phyloP scores from a whole-genome alignment of 2,329 filamentous ascomycete genomes.

The Daldinia sp. region DNA sequence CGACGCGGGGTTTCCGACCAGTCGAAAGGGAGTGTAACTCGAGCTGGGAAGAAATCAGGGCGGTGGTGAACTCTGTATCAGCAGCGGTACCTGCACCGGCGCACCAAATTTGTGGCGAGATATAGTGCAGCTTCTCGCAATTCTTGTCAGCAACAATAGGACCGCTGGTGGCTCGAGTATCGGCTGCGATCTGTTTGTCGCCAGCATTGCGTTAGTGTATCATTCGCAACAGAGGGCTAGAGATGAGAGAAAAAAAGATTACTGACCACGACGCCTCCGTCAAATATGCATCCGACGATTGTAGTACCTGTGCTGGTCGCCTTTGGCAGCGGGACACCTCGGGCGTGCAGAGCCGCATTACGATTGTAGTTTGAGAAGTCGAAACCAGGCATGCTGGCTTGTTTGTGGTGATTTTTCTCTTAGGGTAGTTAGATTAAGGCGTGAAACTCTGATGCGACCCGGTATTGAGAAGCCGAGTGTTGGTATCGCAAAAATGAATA shows the following conservation, averaged over 20 bases:
- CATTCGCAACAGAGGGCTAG: constrained; percentile 1
- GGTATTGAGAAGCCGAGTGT: not conserved
- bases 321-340: constrained; percentile 94
- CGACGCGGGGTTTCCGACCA: constrained; percentile 94
- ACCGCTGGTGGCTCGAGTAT: constrained; percentile 95
- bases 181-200: constrained; percentile 83
- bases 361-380: constrained; percentile 99
- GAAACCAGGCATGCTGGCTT: constrained; percentile 87
- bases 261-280: constrained; percentile 93
- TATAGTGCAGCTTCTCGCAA: constrained; percentile 99
- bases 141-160: constrained; percentile 99
- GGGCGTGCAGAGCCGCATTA: constrained; percentile 94
- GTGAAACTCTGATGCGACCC: constrained; percentile 9
- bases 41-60: constrained; percentile 97
- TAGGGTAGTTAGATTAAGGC: not conserved
- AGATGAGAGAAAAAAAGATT: not conserved
- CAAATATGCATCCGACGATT: constrained; percentile 96
- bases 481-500: constrained; percentile 1
- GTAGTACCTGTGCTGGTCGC: constrained; percentile 99
- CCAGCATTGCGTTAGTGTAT: constrained; percentile 30
- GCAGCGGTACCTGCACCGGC: constrained; percentile 97
- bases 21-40: constrained; percentile 97
- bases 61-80: constrained; percentile 98
- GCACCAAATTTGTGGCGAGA: constrained; percentile 98
- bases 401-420: constrained; percentile 17